Evolutionary conservation across 1,284 basidiomycete species (phyloP).

Genomic region (Meripilus lineatus): DNA sequence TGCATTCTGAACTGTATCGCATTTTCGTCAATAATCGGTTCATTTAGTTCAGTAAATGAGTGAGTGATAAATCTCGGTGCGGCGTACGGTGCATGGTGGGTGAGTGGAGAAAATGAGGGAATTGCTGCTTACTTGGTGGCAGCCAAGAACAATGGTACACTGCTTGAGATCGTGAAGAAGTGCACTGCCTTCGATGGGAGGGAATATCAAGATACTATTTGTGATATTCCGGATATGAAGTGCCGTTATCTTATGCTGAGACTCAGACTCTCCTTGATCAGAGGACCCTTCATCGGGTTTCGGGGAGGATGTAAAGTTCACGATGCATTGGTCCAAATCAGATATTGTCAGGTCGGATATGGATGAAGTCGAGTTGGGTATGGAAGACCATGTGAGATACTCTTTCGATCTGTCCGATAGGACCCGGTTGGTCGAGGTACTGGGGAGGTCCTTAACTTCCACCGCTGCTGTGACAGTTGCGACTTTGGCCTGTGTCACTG

Average conservation of each 20-base stretch:
- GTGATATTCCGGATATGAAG: slow-evolving; percentile 57
- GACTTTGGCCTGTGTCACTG: slow-evolving; percentile 4
- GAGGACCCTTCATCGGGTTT: too few relatives aligned
- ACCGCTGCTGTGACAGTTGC: background rate
- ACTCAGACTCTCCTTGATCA: slow-evolving; percentile 17
- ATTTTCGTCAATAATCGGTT: slow-evolving; percentile 6
- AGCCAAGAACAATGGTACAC: slow-evolving; percentile 62
- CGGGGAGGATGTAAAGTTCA: slow-evolving; percentile 47
- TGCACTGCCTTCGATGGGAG: slow-evolving; percentile 61
- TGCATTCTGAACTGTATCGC: slow-evolving; percentile 74
- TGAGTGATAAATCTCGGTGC: too few relatives aligned
- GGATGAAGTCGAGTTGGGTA: slow-evolving; percentile 22
- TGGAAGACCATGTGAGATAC: slow-evolving; percentile 19
- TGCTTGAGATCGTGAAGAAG: slow-evolving; percentile 57
- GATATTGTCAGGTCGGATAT: slow-evolving; percentile 53
- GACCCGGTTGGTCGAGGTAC: slow-evolving; percentile 11
- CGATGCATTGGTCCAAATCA: slow-evolving; percentile 57
- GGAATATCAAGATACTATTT: slow-evolving; percentile 58
- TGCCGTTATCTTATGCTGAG: slow-evolving; percentile 37
- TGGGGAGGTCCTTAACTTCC: slow-evolving; percentile 3
- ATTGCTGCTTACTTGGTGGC: slow-evolving; percentile 62
- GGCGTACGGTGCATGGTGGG: too few relatives aligned
- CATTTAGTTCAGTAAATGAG: too few relatives aligned
- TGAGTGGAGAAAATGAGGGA: slow-evolving; percentile 2
- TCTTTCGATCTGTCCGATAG: slow-evolving; percentile 18